Percentiles rank a stretch among this genome's conserved stretches.
phyloP scores from a whole-genome alignment of 75 land plant species.

The Pseudotsuga menziesii region DNA sequence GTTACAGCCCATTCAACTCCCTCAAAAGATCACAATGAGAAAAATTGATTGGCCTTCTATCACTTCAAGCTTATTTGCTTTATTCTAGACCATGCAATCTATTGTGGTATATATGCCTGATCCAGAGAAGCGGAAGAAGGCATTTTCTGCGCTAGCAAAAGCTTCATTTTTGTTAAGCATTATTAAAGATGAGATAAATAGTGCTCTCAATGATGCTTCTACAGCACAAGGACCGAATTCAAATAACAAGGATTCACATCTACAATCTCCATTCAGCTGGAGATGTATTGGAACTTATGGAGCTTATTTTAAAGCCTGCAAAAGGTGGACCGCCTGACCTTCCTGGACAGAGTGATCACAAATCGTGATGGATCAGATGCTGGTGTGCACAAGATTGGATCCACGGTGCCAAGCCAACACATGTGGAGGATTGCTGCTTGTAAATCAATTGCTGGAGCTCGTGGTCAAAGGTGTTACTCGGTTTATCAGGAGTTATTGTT shows the following conservation, averaged over 20 bases:
- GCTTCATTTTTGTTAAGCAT: constrained; percentile 45
- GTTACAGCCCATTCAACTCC: too few species aligned
- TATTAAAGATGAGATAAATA: constrained; percentile 32
- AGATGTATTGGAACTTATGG: constrained; percentile 42
- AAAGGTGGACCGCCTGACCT: constrained; percentile 63
- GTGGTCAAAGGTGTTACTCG: constrained; percentile 93
- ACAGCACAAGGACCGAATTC: constrained; percentile 9
- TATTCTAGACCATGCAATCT: too few species aligned
- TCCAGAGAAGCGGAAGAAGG: too few species aligned
- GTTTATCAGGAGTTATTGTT: constrained; percentile 86
- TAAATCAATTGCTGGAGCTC: too few species aligned
- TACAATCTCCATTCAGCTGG: constrained; percentile 17
- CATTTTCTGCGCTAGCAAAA: too few species aligned
- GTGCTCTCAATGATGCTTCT: too few species aligned
- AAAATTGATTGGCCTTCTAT: too few species aligned
- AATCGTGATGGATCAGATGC: constrained; percentile 92
- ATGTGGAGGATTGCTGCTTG: too few species aligned
- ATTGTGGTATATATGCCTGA: too few species aligned
- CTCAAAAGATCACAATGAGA: too few species aligned
- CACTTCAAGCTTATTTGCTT: too few species aligned
- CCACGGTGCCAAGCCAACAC: constrained; percentile 86
- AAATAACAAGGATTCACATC: neutral
- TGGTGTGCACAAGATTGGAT: constrained; percentile 87
- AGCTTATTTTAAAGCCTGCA: constrained; percentile 46
- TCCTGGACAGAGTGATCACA: constrained; percentile 58